Base-by-base conservation (phyloP, 2,329 filamentous ascomycete genomes). In the Didymellaceae sp. region DNA sequence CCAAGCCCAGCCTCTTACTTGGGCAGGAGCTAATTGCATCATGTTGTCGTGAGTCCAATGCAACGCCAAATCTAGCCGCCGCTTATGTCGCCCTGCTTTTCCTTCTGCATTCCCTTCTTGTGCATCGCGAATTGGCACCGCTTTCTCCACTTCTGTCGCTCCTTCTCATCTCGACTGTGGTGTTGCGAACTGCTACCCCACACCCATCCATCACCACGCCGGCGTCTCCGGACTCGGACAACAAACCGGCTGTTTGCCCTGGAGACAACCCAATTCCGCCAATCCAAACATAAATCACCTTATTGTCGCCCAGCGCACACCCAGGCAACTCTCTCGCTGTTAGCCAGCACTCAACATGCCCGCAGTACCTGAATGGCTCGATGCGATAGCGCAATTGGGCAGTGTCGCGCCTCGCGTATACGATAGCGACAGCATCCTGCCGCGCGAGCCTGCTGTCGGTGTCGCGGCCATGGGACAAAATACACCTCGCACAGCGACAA, bases 11-110 rank as follows among this genome's bases (percentile, higher is more conserved):
- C 66, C 66, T 62, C 64, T 45, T 51, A n/a, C 57, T 52, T 26
- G 37, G 45, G 46, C 31, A 43, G 18, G 33, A 53, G 52, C 48
- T 43, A 46, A 66, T 68, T 65, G 64, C 66, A 68, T 69, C 65
- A 69, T 63, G 60, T 58, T 56, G 57, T 61, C 49, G 57, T 37
- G 24, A 37, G 16, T 25, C 51, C 50, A 43, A 41, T 42, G 33
- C 56, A 58, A 43, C 39, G 47, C 52, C 54, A 45, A 49, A 45
- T 59, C 50, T 58, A n/a, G 35, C 41, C 56, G 53, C 46, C 54
- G 32, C 57, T 52, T 56, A 45, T 43, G 31, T 42, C 35, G 39
- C 58, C 50, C 33, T 48, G 33, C 37, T 42, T 42, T 45, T 42
- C 35, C 40, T 13, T 49, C 30, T 38, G 39, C 45, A 48, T 20